Percentiles rank a stretch among this genome's conserved stretches.
Evolutionary conservation across 2,329 filamentous ascomycete genomes (phyloP).

Genomic region (Aspergillus flavus): DNA sequence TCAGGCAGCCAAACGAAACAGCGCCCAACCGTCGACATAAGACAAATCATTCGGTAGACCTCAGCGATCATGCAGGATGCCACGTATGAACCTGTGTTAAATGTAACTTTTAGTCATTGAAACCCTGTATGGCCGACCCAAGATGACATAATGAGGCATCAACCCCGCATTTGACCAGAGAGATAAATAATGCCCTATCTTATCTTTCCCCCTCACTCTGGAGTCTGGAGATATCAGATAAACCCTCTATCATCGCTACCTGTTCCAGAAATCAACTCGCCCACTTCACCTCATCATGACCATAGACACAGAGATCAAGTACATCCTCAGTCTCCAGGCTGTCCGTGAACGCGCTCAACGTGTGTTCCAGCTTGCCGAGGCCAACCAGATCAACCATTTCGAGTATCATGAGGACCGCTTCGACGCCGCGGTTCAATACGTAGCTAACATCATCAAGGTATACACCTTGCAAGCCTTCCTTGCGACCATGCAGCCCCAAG

Average conservation of each 20-base stretch:
- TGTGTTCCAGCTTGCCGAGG: slow-evolving; percentile 40
- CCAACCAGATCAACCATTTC: slow-evolving; percentile 47
- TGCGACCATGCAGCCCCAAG: background rate
- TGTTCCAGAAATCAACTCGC: background rate
- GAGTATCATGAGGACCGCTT: slow-evolving; percentile 44
- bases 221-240: background rate
- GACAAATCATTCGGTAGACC: background rate
- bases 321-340: slow-evolving; percentile 31
- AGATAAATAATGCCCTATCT: slow-evolving; percentile 1
- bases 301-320: slow-evolving; percentile 29
- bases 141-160: slow-evolving; percentile 5
- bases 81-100: background rate
- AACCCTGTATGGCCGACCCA: background rate
- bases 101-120: slow-evolving; percentile 8
- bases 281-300: background rate
- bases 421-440: slow-evolving; percentile 46
- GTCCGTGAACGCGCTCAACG: slow-evolving; percentile 31
- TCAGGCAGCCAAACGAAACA: background rate
- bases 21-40: background rate
- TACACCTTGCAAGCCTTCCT: background rate
- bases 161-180: slow-evolving; percentile 7
- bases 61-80: background rate
- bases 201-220: background rate
- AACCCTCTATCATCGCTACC: background rate
- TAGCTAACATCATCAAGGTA: slow-evolving; percentile 49